Percentiles rank a stretch among this genome's conserved stretches.
phyloP scores from a whole-genome alignment of 768 basidiomycete species.

The Boletus sp. region DNA sequence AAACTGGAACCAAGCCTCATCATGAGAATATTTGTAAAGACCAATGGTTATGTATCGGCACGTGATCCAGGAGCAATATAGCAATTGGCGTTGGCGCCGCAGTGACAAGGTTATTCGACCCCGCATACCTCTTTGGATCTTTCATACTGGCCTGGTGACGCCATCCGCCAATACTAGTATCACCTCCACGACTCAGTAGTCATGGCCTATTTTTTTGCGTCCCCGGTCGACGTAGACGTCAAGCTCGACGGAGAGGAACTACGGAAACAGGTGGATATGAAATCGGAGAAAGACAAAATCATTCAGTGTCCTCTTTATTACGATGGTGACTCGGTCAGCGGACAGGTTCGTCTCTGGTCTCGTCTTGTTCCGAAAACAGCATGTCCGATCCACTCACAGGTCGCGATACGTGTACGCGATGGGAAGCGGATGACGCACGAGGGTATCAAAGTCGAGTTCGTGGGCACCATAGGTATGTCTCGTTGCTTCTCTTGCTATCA shows the following conservation, averaged over 20 bases:
- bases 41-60: neutral
- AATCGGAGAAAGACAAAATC: slow-evolving; percentile 83
- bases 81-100: neutral
- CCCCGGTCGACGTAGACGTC: slow-evolving; percentile 89
- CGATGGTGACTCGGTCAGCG: slow-evolving; percentile 89
- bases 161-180: slow-evolving; percentile 1
- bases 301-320: slow-evolving; percentile 90
- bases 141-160: neutral
- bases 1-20: neutral
- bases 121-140: too few relatives aligned
- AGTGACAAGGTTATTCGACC: too few relatives aligned
- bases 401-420: slow-evolving; percentile 84
- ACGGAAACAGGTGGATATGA: slow-evolving; percentile 86
- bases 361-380: neutral
- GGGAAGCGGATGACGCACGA: slow-evolving; percentile 95
- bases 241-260: slow-evolving; percentile 84
- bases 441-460: slow-evolving; percentile 97
- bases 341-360: slow-evolving; percentile 58
- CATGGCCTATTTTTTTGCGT: slow-evolving; percentile 88
- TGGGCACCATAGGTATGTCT: slow-evolving; percentile 88
- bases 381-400: slow-evolving; percentile 42
- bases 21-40: neutral
- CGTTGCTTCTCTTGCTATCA: neutral
- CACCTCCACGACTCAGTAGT: neutral
- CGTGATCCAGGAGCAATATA: slow-evolving; percentile 7